Percentiles rank a stretch among this genome's conserved stretches.
These are phyloP conservation scores for Aspergillus pseudotamarii DNA, from an alignment of 2,329 filamentous ascomycete genomes.

Conservation along the genomic window DNA sequence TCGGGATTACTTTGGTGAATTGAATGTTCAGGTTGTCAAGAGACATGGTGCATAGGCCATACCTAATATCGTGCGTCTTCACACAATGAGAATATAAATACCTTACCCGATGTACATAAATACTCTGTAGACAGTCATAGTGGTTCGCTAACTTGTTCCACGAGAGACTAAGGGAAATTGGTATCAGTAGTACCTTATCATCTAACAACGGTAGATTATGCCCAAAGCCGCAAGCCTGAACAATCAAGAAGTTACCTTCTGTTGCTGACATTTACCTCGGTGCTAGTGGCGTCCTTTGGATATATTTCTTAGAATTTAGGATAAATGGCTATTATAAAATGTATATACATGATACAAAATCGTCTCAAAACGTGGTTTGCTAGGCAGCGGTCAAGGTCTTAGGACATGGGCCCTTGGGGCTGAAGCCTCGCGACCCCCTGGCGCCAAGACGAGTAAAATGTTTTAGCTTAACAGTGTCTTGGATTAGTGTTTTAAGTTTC, in stretches of 20 bases:
- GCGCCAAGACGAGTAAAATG: neutral
- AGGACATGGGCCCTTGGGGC: neutral
- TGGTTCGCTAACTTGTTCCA: neutral
- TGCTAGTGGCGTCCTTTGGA: neutral
- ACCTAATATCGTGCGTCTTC: neutral
- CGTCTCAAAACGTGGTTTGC: neutral
- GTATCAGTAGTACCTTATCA: neutral
- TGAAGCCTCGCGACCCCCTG: neutral
- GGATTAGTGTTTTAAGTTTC: neutral
- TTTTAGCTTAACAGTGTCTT: neutral
- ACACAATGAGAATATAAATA: neutral
- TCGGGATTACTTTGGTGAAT: neutral
- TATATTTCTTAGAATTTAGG: neutral
- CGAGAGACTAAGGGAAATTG: neutral
- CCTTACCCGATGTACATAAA: neutral
- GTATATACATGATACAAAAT: neutral
- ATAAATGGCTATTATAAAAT: neutral
- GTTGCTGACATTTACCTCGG: neutral
- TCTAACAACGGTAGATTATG: neutral
- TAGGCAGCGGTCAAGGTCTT: neutral
- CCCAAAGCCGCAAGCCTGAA: neutral
- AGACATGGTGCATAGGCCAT: neutral
- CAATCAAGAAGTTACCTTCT: neutral
- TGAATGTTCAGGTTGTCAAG: neutral
- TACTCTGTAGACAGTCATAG: neutral